A percentile compares a stretch with the other conserved stretches of the same genome.
Conservation (phyloP, 768 basidiomycete genomes). For the Hydnomerulius pinastri region DNA sequence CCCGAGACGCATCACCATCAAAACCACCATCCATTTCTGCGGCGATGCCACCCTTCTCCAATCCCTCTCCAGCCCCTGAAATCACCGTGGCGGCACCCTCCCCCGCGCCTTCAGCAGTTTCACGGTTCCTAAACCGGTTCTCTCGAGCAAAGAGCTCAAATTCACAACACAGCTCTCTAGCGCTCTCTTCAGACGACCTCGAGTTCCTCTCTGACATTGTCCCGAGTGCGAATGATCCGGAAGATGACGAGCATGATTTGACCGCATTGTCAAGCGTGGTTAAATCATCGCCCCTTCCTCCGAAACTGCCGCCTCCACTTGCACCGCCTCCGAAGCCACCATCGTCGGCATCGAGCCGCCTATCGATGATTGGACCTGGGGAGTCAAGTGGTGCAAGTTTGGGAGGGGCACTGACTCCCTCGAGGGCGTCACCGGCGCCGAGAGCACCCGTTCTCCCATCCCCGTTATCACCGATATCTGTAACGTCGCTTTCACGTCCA, state of each 20-base stretch:
- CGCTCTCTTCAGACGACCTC: slow-evolving; percentile 78
- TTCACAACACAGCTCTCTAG: slow-evolving; percentile 53
- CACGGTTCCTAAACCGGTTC: slow-evolving; percentile 81
- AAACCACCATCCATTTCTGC: slow-evolving; percentile 7
- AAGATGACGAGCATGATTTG: slow-evolving; percentile 34
- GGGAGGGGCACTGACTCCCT: neutral
- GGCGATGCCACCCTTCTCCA: slow-evolving; percentile 9
- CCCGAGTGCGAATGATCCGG: slow-evolving; percentile 51
- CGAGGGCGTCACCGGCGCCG: neutral
- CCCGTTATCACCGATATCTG: slow-evolving; percentile 34
- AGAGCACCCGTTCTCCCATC: slow-evolving; percentile 14
- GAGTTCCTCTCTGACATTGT: slow-evolving; percentile 76
- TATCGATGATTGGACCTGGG: slow-evolving; percentile 6
- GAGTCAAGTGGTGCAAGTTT: neutral
- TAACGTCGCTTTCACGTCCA: slow-evolving; percentile 17
- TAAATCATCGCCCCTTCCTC: slow-evolving; percentile 41
- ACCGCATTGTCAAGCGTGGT: slow-evolving; percentile 44
- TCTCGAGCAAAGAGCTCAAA: slow-evolving; percentile 46
- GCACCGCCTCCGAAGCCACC: slow-evolving; percentile 37
- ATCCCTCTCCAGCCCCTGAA: slow-evolving; percentile 9
- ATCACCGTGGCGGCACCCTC: neutral
- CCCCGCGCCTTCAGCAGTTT: slow-evolving; percentile 67
- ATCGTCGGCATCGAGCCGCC: slow-evolving; percentile 13
- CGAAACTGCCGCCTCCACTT: slow-evolving; percentile 49
- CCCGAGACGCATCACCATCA: slow-evolving; percentile 19